Conservation (phyloP, 164 flowering plant genomes). For the Macadamia tetraphylla region DNA sequence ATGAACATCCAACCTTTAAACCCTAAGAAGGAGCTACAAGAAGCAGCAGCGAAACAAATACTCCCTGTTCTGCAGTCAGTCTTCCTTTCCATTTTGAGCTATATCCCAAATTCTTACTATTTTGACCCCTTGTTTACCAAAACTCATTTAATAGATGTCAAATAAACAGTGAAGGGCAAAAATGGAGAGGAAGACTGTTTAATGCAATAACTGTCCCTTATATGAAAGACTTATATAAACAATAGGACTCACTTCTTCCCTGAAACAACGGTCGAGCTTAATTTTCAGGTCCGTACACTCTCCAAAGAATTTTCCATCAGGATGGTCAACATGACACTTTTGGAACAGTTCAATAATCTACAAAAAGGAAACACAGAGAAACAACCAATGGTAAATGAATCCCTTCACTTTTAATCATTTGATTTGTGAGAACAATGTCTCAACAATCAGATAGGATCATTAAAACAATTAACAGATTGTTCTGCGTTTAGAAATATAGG, state of each 20-base stretch:
- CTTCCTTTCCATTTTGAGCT: too few species aligned
- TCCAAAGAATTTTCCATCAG: slow-evolving; percentile 74
- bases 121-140: too few species aligned
- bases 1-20: neutral
- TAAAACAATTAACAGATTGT: neutral
- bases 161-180: too few species aligned
- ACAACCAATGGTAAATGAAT: neutral
- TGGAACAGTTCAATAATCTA: slow-evolving; percentile 90
- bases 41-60: too few species aligned
- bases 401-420: neutral
- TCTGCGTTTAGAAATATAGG: too few species aligned
- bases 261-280: slow-evolving; percentile 85
- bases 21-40: neutral
- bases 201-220: too few species aligned
- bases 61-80: too few species aligned
- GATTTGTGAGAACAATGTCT: too few species aligned
- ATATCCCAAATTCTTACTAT: too few species aligned
- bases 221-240: neutral
- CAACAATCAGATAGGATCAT: neutral
- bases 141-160: too few species aligned
- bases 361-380: slow-evolving; percentile 5
- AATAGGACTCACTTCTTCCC: slow-evolving; percentile 59
- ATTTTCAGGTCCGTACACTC: slow-evolving; percentile 84
- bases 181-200: too few species aligned
- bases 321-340: slow-evolving; percentile 87